These are phyloP conservation scores for Pelagophyceae sp. DNA, from an alignment of 352 stramenopile genomes.

Conservation along the genomic window DNA sequence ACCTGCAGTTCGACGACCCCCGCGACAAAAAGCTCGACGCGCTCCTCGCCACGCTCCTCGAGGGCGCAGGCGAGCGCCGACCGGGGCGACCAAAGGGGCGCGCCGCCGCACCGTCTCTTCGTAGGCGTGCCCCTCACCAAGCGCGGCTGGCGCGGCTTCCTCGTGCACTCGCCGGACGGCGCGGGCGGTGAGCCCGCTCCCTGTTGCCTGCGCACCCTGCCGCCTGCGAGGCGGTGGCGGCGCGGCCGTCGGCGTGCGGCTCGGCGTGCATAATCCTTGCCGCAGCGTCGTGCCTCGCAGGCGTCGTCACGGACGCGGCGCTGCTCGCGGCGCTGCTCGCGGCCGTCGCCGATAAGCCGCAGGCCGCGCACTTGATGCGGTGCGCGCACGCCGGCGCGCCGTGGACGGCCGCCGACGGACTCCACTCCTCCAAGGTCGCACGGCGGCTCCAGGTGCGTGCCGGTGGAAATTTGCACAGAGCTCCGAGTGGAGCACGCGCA, in stretches of 20 bases:
- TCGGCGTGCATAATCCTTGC: too few species aligned
- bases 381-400: neutral
- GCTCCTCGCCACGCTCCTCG: constrained; percentile 12
- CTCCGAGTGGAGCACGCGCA: neutral
- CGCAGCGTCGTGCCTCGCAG: too few species aligned
- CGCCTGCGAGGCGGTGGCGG: too few species aligned
- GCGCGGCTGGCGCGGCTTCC: neutral
- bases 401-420: neutral
- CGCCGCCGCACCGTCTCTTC: too few species aligned
- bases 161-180: too few species aligned
- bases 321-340: neutral
- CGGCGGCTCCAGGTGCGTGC: neutral
- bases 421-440: neutral
- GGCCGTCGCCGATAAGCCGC: constrained; percentile 1
- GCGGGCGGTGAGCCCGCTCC: too few species aligned
- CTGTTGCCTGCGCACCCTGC: too few species aligned
- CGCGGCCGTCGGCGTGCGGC: too few species aligned
- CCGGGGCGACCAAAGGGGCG: too few species aligned
- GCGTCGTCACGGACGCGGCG: neutral
- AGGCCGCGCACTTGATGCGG: constrained; percentile 4
- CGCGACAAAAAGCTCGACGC: neutral
- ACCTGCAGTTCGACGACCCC: neutral
- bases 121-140: neutral
- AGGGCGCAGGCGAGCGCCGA: too few species aligned
- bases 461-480: neutral